phyloP scores from a whole-genome alignment of 1,284 basidiomycete species.

The Rhodotorula sp. region DNA sequence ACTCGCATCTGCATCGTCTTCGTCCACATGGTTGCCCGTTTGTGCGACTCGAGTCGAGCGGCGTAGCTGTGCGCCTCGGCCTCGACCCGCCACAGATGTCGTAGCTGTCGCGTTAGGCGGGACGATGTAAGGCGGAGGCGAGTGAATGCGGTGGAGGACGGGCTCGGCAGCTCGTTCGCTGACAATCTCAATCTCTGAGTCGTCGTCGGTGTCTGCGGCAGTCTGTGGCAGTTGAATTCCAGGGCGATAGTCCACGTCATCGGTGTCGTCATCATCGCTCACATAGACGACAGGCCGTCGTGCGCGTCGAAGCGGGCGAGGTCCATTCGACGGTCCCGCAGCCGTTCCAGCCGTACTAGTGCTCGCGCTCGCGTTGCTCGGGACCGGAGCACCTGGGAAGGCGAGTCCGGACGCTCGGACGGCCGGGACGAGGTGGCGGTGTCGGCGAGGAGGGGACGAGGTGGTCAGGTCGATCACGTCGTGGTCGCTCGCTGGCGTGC shows the following conservation, averaged over 20 bases:
- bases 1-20: background rate
- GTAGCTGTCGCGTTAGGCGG: constrained; percentile 8
- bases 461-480: constrained; percentile 23
- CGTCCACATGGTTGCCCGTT: constrained; percentile 3
- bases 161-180: constrained; percentile 10
- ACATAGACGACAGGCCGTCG: background rate
- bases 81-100: background rate
- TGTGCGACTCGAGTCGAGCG: constrained; percentile 1
- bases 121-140: constrained; percentile 22
- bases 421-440: constrained; percentile 5
- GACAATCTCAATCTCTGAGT: constrained; percentile 26
- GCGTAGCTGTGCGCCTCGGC: background rate
- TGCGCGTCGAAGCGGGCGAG: background rate
- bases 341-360: too few relatives aligned
- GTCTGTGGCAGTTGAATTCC: background rate
- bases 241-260: constrained; percentile 1
- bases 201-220: background rate
- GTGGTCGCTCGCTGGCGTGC: background rate
- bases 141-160: background rate
- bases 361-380: background rate
- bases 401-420: constrained; percentile 1
- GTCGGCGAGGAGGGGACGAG: constrained; percentile 9
- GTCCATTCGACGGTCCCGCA: background rate
- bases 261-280: constrained; percentile 6
- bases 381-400: background rate